phyloP scores from a whole-genome alignment of 2,329 filamentous ascomycete species.

The Biscogniauxia sp. region DNA sequence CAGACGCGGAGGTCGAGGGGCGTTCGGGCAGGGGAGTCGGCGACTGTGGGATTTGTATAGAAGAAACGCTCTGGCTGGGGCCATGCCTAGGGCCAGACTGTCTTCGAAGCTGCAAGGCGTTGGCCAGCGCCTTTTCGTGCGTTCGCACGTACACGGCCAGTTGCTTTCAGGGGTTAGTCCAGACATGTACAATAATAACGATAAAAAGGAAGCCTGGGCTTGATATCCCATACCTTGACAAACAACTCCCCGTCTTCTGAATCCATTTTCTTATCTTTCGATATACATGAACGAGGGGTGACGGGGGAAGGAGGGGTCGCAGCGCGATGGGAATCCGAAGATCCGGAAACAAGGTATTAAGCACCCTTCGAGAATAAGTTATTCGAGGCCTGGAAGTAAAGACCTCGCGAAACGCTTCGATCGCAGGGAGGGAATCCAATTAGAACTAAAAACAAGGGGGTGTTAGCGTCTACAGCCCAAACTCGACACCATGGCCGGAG shows the following conservation, averaged over 20 bases:
- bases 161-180: constrained; percentile 62
- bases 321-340: constrained; percentile 7
- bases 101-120: constrained; percentile 84
- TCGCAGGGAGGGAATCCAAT: too few relatives aligned
- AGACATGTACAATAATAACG: constrained; percentile 69
- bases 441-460: too few relatives aligned
- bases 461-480: constrained; percentile 6
- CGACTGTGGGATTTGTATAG: constrained; percentile 53
- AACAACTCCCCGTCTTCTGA: constrained; percentile 88
- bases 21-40: constrained; percentile 57
- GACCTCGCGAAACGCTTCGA: constrained; percentile 3
- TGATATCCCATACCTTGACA: constrained; percentile 64
- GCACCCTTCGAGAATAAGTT: constrained; percentile 10
- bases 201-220: constrained; percentile 20
- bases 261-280: constrained; percentile 63
- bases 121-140: constrained; percentile 95
- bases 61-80: constrained; percentile 62
- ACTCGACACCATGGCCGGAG: constrained; percentile 10
- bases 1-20: constrained; percentile 65
- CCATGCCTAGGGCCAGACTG: constrained; percentile 68
- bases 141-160: constrained; percentile 94
- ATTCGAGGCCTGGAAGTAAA: constrained; percentile 10
- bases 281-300: constrained; percentile 44
- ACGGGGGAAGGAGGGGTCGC: constrained; percentile 3
- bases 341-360: constrained; percentile 5